Percentiles rank a stretch among this genome's conserved stretches.
These are phyloP conservation scores for Solanum bulbocastanum DNA, from an alignment of 257 asterid genomes.

Conservation along the genomic window DNA sequence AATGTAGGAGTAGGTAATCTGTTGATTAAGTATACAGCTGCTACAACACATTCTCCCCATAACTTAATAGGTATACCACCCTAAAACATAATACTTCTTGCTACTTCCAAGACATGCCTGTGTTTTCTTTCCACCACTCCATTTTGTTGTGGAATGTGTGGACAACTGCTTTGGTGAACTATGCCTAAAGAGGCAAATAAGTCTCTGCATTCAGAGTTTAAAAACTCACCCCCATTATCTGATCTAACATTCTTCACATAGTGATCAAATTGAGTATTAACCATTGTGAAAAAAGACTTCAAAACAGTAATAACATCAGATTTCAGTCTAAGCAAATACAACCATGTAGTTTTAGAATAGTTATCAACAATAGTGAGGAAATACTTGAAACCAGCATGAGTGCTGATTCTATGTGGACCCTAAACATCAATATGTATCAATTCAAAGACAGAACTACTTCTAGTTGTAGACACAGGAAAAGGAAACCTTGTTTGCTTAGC, in stretches of 20 bases:
- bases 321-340: too few relatives aligned
- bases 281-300: not conserved
- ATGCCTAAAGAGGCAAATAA: not conserved
- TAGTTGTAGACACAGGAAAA: not conserved
- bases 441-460: not conserved
- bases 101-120: not conserved
- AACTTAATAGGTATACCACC: not conserved
- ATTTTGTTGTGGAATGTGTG: not conserved
- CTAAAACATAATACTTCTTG: not conserved
- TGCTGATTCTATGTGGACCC: too few relatives aligned
- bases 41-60: not conserved
- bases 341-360: not conserved
- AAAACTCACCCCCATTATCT: not conserved
- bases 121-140: not conserved
- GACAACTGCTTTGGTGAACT: not conserved
- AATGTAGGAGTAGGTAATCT: not conserved
- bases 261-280: not conserved
- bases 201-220: not conserved
- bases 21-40: not conserved
- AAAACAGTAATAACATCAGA: not conserved
- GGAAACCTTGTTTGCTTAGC: too few relatives aligned
- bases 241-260: not conserved
- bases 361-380: not conserved
- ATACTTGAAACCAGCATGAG: not conserved
- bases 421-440: not conserved